Percentiles rank a stretch among this genome's conserved stretches.
phyloP scores from a whole-genome alignment of 2,329 filamentous ascomycete species.

The Fusarium staphyleae region DNA sequence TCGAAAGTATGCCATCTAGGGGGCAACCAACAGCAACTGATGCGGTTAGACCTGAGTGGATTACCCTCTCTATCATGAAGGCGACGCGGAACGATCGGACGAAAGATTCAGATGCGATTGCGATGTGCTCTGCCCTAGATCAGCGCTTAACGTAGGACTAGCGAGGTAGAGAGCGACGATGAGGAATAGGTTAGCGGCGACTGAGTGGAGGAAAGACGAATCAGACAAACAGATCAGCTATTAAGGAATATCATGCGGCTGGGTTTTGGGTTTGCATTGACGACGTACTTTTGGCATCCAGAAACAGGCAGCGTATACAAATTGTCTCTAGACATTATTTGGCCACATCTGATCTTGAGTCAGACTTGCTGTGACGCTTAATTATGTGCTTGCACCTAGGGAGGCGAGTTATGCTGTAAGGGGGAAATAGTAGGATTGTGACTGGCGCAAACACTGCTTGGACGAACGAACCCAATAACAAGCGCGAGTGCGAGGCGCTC shows the following conservation, averaged over 20 bases:
- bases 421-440: too few species aligned
- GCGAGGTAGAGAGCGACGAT: slow-evolving; percentile 39
- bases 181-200: slow-evolving; percentile 34
- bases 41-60: slow-evolving; percentile 41
- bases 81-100: slow-evolving; percentile 40
- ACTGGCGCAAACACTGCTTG: too few species aligned
- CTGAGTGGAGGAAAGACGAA: slow-evolving; percentile 43
- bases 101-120: slow-evolving; percentile 38
- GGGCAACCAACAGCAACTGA: slow-evolving; percentile 27
- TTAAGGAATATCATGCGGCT: slow-evolving; percentile 49
- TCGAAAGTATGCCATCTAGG: slow-evolving; percentile 95
- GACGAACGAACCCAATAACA: too few species aligned
- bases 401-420: too few species aligned
- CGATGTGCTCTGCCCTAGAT: slow-evolving; percentile 33
- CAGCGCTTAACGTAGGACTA: slow-evolving; percentile 34
- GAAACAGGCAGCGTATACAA: slow-evolving; percentile 44
- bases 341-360: too few species aligned
- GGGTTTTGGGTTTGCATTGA: slow-evolving; percentile 51
- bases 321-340: slow-evolving; percentile 37
- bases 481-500: too few species aligned
- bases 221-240: slow-evolving; percentile 50
- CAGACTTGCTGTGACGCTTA: too few species aligned
- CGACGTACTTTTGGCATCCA: slow-evolving; percentile 44
- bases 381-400: too few species aligned
- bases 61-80: slow-evolving; percentile 40